Evolutionary conservation across 768 basidiomycete species (phyloP), one percentile per base, ranked within the genome.

Genomic region (Amanita phalloides): DNA sequence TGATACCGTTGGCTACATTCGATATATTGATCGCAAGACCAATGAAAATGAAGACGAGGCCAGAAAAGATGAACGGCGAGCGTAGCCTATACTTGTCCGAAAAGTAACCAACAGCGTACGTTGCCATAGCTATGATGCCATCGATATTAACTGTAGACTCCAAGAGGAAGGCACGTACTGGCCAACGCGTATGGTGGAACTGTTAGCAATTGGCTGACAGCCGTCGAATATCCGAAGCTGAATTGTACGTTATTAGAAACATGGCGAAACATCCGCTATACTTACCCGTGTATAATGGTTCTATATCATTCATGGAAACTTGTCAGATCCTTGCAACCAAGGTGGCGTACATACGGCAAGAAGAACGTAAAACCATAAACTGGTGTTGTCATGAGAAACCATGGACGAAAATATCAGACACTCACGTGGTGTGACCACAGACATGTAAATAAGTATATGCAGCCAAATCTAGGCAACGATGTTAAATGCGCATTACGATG

Each of bases 341-440:
- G 32, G 32, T 32, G 32, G 32, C 32, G 6, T 17, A 72, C 83
- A 58, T 61, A 84, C 79, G 82, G 82, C 26, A 85, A 64, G 70
- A 86, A 86, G 21, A 85, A 66, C 1, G 84, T 82, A 45, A 84
- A 83, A 2, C 83, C 84, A 57, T 81, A 84, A 3, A 84, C 83
- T 84, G 37, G 41, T 10, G 52, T 48, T 4, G 30, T n/a, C 8
- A 69, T 70, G 20, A 42, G 33, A 13, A 36, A 17, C n/a, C 23
- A 32, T 13, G 9, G n/a, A 21, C 9, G 3, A 32, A 9, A 6
- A 48, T 33, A 41, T 6, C 73, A 82, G 9, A 14, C 6, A 73
- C 83, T 65, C 61, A 86, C 84, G 59, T 21, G 83, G 84, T 2
- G 63, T 71, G 39, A 79, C 61, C 44, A 84, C 64, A 0, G 80